phyloP scores from a whole-genome alignment of 2,329 filamentous ascomycete species.

The Scedosporium minutisporum region DNA sequence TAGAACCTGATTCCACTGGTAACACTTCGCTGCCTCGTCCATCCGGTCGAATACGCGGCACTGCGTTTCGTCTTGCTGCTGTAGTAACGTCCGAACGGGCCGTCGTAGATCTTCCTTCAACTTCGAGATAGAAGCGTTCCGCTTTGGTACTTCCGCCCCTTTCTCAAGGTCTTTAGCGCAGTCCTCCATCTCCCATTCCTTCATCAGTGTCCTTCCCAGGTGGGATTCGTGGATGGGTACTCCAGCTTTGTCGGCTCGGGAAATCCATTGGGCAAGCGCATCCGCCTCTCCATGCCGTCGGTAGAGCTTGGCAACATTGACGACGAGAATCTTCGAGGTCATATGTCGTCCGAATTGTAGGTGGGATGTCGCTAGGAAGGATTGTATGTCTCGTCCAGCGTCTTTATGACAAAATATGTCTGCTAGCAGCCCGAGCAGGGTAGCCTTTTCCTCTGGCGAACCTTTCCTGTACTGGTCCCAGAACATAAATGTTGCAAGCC shows the following conservation, averaged over 20 bases:
- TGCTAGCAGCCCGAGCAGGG: neutral
- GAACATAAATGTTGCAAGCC: neutral
- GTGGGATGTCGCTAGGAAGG: constrained; percentile 1
- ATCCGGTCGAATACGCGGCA: neutral
- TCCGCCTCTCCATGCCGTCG: neutral
- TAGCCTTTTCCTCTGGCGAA: neutral
- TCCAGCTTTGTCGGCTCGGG: neutral
- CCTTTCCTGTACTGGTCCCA: neutral
- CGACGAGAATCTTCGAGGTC: neutral
- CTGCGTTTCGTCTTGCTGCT: neutral
- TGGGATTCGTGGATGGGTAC: neutral
- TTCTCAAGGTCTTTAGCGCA: neutral
- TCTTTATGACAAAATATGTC: neutral
- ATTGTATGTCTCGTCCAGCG: neutral
- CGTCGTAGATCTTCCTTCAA: neutral
- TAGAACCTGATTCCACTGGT: neutral
- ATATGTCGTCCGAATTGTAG: constrained; percentile 1
- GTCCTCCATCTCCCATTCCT: neutral
- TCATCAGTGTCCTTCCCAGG: neutral
- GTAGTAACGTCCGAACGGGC: neutral
- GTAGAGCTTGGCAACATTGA: neutral
- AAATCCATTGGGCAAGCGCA: neutral
- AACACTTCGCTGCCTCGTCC: neutral
- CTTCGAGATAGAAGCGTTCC: neutral
- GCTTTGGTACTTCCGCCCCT: neutral